Evolutionary conservation across 2,329 filamentous ascomycete species (phyloP).

Genomic region (Aspergillus latus): DNA sequence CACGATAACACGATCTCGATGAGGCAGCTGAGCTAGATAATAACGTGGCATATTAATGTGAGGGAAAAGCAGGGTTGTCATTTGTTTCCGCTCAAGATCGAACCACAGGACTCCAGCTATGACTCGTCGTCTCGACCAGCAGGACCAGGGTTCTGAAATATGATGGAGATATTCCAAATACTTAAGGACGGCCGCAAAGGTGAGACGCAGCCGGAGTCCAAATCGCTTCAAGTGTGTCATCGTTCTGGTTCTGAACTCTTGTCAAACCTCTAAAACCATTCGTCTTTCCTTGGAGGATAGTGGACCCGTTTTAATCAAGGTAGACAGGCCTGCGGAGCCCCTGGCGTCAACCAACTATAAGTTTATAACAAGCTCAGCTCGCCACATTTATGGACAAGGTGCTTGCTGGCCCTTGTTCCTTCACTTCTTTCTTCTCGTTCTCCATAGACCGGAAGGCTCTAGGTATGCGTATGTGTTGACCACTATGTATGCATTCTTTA

Average conservation of each 20-base stretch:
- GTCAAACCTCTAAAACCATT: not conserved
- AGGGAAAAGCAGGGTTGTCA: not conserved
- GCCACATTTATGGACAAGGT: not conserved
- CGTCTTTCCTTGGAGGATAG: not conserved
- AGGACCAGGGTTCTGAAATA: not conserved
- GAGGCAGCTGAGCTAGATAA: not conserved
- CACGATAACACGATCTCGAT: slow-evolving; percentile 3
- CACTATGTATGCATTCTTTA: slow-evolving; percentile 1
- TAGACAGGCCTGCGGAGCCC: not conserved
- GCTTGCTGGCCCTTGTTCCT: not conserved
- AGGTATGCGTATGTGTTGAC: not conserved
- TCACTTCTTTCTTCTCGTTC: not conserved
- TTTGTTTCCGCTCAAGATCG: not conserved
- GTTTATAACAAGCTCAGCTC: not conserved
- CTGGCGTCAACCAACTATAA: not conserved
- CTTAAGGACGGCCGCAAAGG: not conserved
- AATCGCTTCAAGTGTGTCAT: not conserved
- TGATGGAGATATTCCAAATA: not conserved
- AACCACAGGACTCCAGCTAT: not conserved
- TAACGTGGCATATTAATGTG: not conserved
- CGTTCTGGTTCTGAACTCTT: not conserved
- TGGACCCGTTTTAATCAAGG: not conserved
- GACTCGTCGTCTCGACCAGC: not conserved
- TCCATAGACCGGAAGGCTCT: not conserved
- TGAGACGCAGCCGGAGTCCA: slow-evolving; percentile 2